Evolutionary conservation across 2,329 filamentous ascomycete genomes (phyloP), one percentile per base, ranked within the genome.

Genomic region (Xylariomycetidae sp.): DNA sequence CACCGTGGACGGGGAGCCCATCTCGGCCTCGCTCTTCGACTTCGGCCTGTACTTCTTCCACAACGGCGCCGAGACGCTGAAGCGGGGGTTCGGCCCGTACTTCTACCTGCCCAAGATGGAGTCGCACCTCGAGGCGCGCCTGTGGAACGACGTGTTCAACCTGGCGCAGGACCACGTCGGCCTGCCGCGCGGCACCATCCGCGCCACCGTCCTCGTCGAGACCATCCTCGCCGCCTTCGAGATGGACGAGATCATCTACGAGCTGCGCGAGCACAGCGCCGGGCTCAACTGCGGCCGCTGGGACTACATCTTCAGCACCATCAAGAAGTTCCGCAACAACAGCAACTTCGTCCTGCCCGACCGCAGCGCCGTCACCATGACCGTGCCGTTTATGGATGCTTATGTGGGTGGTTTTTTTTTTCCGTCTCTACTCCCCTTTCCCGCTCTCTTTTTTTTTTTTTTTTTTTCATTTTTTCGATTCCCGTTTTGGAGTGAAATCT

Each of bases 241-340:
- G 74, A 98, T 98, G 92, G 92, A 98, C 54, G 92, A 98, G 80
- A 97, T 98, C 66, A 97, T 98, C 67, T 98, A 96, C 65, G 92
- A 97, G 71, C 82, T 98, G 49, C 85, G 92, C 41, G 90, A 97
- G 59, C 92, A 98, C 73, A 90, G 83, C 62, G 85, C 90, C 6
- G 92, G 92, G 30, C 79, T 98, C 56, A 98, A 98, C 80, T 97
- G 92, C 66, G 92, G 92, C 46, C 85, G 92, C 50, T 98, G 92
- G 92, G 92, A 98, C 61, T 98, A 98, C 74, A 97, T 98, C 69
- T 98, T 98, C 76, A 92, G 85, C 62, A 88, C 90, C 58, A 97
- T 98, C 74, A 98, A 98, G 78, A 95, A 94, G 66, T 95, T 97
- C 84, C 87, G 92, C 59, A 80, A 95, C 56, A 92, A 96, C 72